Conservation (phyloP, 768 basidiomycete species). For the Suillus placidus region DNA sequence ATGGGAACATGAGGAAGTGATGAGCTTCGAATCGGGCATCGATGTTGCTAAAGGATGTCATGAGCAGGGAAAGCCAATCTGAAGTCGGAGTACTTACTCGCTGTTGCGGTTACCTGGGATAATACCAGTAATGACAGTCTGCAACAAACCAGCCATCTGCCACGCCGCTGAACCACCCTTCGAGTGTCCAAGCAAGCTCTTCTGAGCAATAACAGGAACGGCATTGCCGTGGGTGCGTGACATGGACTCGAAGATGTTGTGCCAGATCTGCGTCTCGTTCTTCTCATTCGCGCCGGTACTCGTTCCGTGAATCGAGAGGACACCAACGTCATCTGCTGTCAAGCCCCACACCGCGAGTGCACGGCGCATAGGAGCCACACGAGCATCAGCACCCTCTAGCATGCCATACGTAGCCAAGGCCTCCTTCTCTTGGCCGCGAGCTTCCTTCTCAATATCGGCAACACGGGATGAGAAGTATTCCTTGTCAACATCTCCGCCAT, state of each 20-base stretch:
- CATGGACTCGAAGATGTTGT: constrained; percentile 88
- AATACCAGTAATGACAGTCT: constrained; percentile 81
- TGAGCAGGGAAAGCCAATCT: not conserved
- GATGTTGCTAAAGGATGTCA: constrained; percentile 65
- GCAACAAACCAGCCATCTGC: constrained; percentile 92
- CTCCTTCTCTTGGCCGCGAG: constrained; percentile 88
- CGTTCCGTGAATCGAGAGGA: constrained; percentile 87
- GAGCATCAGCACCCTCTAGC: constrained; percentile 85
- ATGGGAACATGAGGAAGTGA: constrained; percentile 94
- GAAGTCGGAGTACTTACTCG: constrained; percentile 63
- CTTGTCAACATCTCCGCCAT: constrained; percentile 55
- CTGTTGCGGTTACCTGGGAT: constrained; percentile 96
- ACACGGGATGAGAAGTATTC: constrained; percentile 78
- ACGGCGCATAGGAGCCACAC: constrained; percentile 88
- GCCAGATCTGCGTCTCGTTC: constrained; percentile 98
- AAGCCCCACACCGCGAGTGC: constrained; percentile 97
- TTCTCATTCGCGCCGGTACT: constrained; percentile 92
- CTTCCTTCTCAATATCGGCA: constrained; percentile 87
- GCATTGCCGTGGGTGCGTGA: constrained; percentile 93
- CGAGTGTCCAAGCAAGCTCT: constrained; percentile 94
- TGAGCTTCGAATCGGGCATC: constrained; percentile 91
- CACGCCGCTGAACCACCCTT: constrained; percentile 99
- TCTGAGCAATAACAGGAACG: constrained; percentile 97
- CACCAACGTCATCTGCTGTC: constrained; percentile 89
- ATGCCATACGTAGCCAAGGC: constrained; percentile 94